Conservation (phyloP, 2,329 filamentous ascomycete species). For the Venturia asperata region DNA sequence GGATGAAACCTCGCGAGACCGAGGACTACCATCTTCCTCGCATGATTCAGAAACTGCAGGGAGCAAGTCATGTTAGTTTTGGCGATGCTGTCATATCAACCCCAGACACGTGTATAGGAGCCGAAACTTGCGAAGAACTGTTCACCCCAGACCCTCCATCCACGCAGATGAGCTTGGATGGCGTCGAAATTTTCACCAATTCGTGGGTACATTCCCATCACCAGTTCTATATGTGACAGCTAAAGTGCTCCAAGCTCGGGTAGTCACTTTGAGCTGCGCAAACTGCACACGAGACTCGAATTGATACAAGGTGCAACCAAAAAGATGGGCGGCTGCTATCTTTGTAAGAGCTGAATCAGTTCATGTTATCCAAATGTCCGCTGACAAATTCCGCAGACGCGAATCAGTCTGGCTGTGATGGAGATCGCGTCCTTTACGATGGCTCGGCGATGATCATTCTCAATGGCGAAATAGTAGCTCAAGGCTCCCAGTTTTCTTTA, state of each 20-base stretch:
- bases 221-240: slow-evolving; percentile 15
- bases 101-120: slow-evolving; percentile 49
- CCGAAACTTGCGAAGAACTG: slow-evolving; percentile 63
- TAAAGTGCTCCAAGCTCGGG: slow-evolving; percentile 44
- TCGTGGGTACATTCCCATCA: not conserved
- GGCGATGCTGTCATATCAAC: slow-evolving; percentile 60
- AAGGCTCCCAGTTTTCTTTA: slow-evolving; percentile 59
- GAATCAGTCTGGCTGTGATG: slow-evolving; percentile 51
- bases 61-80: slow-evolving; percentile 53
- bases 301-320: slow-evolving; percentile 61
- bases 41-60: slow-evolving; percentile 48
- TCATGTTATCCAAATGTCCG: no score
- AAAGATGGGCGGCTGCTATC: slow-evolving; percentile 54
- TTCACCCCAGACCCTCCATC: slow-evolving; percentile 54
- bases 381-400: slow-evolving; percentile 27
- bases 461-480: slow-evolving; percentile 56
- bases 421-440: slow-evolving; percentile 57
- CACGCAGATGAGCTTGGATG: slow-evolving; percentile 56
- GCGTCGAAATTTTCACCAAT: slow-evolving; percentile 57
- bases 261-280: slow-evolving; percentile 60
- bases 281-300: slow-evolving; percentile 56
- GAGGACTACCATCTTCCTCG: slow-evolving; percentile 61
- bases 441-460: slow-evolving; percentile 50
- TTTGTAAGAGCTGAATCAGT: slow-evolving; percentile 38
- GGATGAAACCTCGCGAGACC: slow-evolving; percentile 50